Evolutionary conservation across 495 filamentous ascomycete genomes (phyloP).

Genomic region (Penicillium arizonense): DNA sequence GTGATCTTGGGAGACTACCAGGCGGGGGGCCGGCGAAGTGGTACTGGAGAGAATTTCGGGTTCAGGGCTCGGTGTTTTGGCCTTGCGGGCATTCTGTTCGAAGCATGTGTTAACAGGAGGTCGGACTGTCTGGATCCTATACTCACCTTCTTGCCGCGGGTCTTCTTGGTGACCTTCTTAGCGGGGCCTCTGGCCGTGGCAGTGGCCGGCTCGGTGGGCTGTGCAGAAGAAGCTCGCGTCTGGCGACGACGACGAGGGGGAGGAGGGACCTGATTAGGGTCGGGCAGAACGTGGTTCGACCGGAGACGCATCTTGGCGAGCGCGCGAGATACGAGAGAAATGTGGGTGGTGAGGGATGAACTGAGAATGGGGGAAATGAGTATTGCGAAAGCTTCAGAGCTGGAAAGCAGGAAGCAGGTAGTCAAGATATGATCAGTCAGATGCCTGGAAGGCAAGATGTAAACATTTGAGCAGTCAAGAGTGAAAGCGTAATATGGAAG

Average conservation of each 20-base stretch:
- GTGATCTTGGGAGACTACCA: too few relatives aligned
- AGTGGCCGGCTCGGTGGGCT: constrained; percentile 8
- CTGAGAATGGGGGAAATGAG: background rate
- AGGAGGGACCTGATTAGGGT: background rate
- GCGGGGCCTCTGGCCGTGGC: constrained; percentile 1
- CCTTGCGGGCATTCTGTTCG: background rate
- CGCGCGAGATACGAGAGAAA: background rate
- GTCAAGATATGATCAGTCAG: background rate
- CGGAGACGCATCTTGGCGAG: constrained; percentile 8
- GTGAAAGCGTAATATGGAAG: background rate
- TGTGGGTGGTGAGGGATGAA: background rate
- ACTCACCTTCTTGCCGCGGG: background rate
- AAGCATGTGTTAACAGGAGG: background rate
- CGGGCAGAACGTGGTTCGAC: constrained; percentile 1
- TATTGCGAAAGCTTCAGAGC: background rate
- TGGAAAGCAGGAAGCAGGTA: background rate
- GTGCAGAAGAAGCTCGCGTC: constrained; percentile 20
- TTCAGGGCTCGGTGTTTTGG: background rate
- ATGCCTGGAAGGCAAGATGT: background rate
- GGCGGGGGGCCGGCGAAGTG: too few relatives aligned
- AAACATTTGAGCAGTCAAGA: background rate
- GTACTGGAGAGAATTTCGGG: background rate
- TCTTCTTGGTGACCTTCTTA: background rate
- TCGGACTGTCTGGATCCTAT: background rate
- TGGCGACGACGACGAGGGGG: constrained; percentile 16